Percentiles rank a stretch among this genome's conserved stretches.
These are phyloP conservation scores for Cyanodermella asteris DNA, from an alignment of 2,329 filamentous ascomycete species.

Conservation along the genomic window DNA sequence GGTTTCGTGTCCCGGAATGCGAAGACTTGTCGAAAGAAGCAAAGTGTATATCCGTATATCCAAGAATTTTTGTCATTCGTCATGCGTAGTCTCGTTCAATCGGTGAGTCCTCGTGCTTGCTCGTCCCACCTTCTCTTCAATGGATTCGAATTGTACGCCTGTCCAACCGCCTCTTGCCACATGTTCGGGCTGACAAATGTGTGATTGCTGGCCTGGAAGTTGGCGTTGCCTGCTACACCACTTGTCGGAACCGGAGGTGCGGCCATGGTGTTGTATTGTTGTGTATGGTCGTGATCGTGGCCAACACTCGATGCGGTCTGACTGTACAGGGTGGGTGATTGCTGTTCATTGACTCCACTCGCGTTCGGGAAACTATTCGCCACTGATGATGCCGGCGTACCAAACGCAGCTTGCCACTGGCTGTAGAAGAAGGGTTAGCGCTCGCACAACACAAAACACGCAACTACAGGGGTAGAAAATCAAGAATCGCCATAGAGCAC, in stretches of 20 bases:
- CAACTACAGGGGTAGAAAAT: slow-evolving; percentile 13
- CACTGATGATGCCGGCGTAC: slow-evolving; percentile 34
- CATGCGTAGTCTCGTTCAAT: too few species aligned
- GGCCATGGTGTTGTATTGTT: slow-evolving; percentile 34
- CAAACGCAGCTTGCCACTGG: slow-evolving; percentile 91
- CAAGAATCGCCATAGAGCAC: too few species aligned
- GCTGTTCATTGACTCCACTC: slow-evolving; percentile 13
- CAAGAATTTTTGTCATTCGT: too few species aligned
- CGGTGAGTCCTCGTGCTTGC: too few species aligned
- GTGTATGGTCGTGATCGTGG: slow-evolving; percentile 22
- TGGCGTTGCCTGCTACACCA: slow-evolving; percentile 15
- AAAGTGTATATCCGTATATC: too few species aligned
- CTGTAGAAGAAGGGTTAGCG: slow-evolving; percentile 25
- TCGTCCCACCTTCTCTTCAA: slow-evolving; percentile 7
- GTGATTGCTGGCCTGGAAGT: slow-evolving; percentile 4
- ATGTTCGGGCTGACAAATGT: slow-evolving; percentile 45
- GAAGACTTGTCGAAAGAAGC: too few species aligned
- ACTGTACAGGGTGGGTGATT: slow-evolving; percentile 22
- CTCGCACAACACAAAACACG: slow-evolving; percentile 3
- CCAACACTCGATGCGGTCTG: slow-evolving; percentile 21
- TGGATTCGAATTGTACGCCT: slow-evolving; percentile 10
- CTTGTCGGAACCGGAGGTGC: slow-evolving; percentile 28
- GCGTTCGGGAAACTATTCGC: slow-evolving; percentile 8
- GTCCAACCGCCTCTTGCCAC: slow-evolving; percentile 53
- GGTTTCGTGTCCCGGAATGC: too few species aligned